These are phyloP conservation scores for Neurospora sublineolata DNA, from an alignment of 495 filamentous ascomycete genomes.

Conservation along the genomic window DNA sequence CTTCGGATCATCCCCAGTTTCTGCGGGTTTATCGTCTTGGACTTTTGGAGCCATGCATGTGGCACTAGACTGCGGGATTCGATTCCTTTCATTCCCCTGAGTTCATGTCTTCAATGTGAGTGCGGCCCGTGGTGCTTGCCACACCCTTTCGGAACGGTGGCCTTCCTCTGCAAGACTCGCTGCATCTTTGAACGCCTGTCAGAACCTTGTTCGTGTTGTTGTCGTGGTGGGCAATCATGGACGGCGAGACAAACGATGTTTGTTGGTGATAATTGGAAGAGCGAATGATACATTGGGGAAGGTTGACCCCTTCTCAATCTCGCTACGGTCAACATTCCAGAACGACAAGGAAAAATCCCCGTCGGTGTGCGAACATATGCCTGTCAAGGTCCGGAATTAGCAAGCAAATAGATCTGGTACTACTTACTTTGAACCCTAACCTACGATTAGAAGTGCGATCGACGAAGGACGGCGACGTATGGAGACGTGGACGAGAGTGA, in stretches of 20 bases:
- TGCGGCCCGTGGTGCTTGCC: not conserved
- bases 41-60: not conserved
- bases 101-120: not conserved
- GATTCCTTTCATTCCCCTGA: not conserved
- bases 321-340: not conserved
- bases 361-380: not conserved
- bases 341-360: not conserved
- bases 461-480: not conserved
- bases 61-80: not conserved
- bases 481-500: not conserved
- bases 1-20: not conserved
- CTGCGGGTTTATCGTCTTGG: not conserved
- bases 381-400: not conserved
- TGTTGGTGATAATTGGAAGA: not conserved
- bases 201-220: not conserved
- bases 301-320: not conserved
- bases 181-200: not conserved
- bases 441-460: not conserved
- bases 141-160: not conserved
- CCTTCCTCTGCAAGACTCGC: not conserved
- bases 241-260: not conserved
- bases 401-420: not conserved
- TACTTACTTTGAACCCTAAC: not conserved
- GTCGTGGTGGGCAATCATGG: not conserved
- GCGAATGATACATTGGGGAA: not conserved